Percentiles rank a stretch among this genome's conserved stretches.
Conservation (phyloP, 805 yeast species). For the Lipomyces spencermartinsiae region DNA sequence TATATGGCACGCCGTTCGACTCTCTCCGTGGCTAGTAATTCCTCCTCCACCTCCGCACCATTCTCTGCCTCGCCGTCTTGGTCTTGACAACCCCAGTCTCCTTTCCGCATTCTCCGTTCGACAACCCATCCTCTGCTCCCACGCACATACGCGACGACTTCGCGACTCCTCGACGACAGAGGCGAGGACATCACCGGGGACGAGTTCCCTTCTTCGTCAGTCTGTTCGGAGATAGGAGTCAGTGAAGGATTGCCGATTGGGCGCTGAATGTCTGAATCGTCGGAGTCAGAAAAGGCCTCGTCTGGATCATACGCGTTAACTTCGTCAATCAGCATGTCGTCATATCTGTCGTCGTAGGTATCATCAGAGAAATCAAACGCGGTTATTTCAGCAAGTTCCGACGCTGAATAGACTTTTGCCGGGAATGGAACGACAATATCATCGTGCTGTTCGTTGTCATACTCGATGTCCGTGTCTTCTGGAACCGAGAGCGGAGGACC, state of each 20-base stretch:
- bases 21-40: conserved; percentile 26
- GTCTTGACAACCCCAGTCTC: conserved; percentile 15
- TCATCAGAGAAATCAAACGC: conserved; percentile 31
- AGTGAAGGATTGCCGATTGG: conserved; percentile 23
- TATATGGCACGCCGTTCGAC: conserved; percentile 27
- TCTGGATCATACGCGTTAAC: conserved; percentile 20
- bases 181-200: conserved; percentile 15
- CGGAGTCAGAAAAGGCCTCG: conserved; percentile 13
- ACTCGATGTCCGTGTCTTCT: not conserved
- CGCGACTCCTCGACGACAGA: conserved; percentile 14
- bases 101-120: conserved; percentile 33
- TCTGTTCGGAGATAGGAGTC: conserved; percentile 27
- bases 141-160: conserved; percentile 37
- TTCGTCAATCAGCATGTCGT: conserved; percentile 29
- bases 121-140: conserved; percentile 36
- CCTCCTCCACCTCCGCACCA: conserved; percentile 20
- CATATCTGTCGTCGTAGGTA: conserved; percentile 11
- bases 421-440: conserved; percentile 13
- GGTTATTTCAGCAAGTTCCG: conserved; percentile 29
- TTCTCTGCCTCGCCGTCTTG: conserved; percentile 1
- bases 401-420: conserved; percentile 16
- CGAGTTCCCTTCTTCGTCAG: conserved; percentile 21
- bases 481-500: not conserved
- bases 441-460: conserved; percentile 5
- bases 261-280: not conserved